A percentile compares a stretch with the other conserved stretches of the same genome.
Conservation (phyloP, 495 filamentous ascomycete species). For the Xylaria grammica region DNA sequence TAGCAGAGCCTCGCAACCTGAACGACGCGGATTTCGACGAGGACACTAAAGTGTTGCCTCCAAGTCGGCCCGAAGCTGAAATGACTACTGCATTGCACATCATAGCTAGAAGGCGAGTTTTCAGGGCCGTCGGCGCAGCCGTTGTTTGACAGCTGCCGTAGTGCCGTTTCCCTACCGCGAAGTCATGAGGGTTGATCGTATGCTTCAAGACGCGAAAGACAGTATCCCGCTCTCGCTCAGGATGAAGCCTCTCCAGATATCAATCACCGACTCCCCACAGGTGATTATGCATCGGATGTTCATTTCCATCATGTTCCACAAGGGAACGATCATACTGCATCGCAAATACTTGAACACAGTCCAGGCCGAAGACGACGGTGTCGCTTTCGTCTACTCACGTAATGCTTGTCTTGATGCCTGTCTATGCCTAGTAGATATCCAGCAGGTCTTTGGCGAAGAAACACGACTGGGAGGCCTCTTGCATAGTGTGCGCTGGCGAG, state of each 20-base stretch:
- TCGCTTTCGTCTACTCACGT: conserved; percentile 30
- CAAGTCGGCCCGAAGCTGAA: conserved; percentile 43
- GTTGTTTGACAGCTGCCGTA: conserved; percentile 34
- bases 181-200: conserved; percentile 45
- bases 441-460: conserved; percentile 36
- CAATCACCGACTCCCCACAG: conserved; percentile 42
- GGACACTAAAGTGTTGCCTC: conserved; percentile 41
- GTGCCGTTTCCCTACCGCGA: conserved; percentile 38
- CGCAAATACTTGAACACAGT: conserved; percentile 39
- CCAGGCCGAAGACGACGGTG: conserved; percentile 32
- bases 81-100: conserved; percentile 44
- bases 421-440: conserved; percentile 23
- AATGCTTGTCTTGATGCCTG: conserved; percentile 27
- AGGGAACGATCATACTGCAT: conserved; percentile 47
- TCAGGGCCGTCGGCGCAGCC: conserved; percentile 51
- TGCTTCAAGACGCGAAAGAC: conserved; percentile 39
- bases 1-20: conserved; percentile 49
- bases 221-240: conserved; percentile 40
- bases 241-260: conserved; percentile 40
- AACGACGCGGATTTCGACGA: conserved; percentile 52
- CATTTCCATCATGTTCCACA: conserved; percentile 41
- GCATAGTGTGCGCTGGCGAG: conserved; percentile 33
- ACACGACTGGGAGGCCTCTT: conserved; percentile 36
- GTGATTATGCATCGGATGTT: conserved; percentile 44
- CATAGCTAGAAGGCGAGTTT: conserved; percentile 47